phyloP scores from a whole-genome alignment of 441 rosid genomes.

The Arabidopsis hybrid region DNA sequence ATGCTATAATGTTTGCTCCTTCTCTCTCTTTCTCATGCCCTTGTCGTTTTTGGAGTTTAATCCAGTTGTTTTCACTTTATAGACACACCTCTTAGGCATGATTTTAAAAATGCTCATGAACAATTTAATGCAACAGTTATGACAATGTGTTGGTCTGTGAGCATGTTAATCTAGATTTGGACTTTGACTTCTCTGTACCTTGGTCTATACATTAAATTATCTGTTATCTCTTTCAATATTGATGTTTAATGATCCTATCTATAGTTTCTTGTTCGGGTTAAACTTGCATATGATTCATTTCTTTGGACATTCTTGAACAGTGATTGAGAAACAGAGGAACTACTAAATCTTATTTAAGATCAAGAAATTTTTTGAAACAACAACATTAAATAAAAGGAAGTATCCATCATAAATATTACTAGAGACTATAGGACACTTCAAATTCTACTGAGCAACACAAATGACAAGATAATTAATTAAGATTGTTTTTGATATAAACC shows the following conservation, averaged over 20 bases:
- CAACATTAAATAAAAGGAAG: conserved; percentile 29
- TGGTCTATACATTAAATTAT: conserved; percentile 3
- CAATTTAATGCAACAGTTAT: conserved; percentile 31
- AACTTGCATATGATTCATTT: neutral
- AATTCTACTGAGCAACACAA: conserved; percentile 37
- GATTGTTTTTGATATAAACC: conserved; percentile 34
- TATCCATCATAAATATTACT: conserved; percentile 41
- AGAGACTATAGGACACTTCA: conserved; percentile 34
- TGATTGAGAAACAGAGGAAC: conserved; percentile 31
- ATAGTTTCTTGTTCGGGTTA: neutral
- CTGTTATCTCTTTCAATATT: conserved; percentile 26
- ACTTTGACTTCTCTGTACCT: conserved; percentile 31
- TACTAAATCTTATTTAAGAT: conserved; percentile 29
- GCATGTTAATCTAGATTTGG: conserved; percentile 32
- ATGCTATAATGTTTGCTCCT: conserved; percentile 22
- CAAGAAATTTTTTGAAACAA: conserved; percentile 29
- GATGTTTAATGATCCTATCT: conserved; percentile 23
- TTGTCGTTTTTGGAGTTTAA: conserved; percentile 23
- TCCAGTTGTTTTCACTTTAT: conserved; percentile 18
- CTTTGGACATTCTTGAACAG: conserved; percentile 22
- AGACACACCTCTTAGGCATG: conserved; percentile 28
- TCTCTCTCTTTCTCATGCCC: conserved; percentile 16
- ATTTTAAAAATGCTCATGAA: conserved; percentile 27
- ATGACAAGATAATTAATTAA: conserved; percentile 39
- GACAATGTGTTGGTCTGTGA: conserved; percentile 23